A percentile compares a stretch with the other conserved stretches of the same genome.
phyloP scores from a whole-genome alignment of 2,329 filamentous ascomycete genomes.

The Ilyonectria mors-panacis region DNA sequence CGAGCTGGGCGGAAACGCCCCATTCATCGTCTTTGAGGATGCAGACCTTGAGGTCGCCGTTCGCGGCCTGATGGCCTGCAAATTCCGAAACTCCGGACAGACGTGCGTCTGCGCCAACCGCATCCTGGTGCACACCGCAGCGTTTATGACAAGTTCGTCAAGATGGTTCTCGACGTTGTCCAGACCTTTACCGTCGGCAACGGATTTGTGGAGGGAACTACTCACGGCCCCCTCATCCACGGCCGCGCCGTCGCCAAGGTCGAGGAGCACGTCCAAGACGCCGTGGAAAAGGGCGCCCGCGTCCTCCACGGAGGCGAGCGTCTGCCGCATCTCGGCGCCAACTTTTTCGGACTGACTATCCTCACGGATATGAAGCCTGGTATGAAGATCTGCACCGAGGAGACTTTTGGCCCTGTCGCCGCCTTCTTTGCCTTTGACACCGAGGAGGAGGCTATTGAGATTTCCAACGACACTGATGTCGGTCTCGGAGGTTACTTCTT shows the following conservation, averaged over 20 bases:
- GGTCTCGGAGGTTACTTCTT: conserved; percentile 83
- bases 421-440: conserved; percentile 78
- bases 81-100: conserved; percentile 81
- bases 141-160: conserved; percentile 71
- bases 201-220: conserved; percentile 68
- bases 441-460: conserved; percentile 76
- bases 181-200: conserved; percentile 71
- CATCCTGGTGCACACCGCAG: conserved; percentile 72
- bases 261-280: conserved; percentile 73
- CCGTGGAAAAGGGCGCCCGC: conserved; percentile 72
- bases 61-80: conserved; percentile 74
- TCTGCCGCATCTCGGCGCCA: conserved; percentile 72
- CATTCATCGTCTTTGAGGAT: conserved; percentile 84
- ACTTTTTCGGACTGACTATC: conserved; percentile 80
- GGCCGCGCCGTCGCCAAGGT: conserved; percentile 75
- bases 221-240: conserved; percentile 76
- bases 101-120: conserved; percentile 78
- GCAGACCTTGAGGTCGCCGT: conserved; percentile 80
- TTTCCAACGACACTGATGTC: conserved; percentile 77
- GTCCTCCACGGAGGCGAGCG: conserved; percentile 71
- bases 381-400: conserved; percentile 77
- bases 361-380: conserved; percentile 76
- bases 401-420: conserved; percentile 81
- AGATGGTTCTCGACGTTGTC: conserved; percentile 66
- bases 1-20: conserved; percentile 81